These are phyloP conservation scores for Collybiopsis confluens DNA, from an alignment of 768 basidiomycete species.

Conservation along the genomic window DNA sequence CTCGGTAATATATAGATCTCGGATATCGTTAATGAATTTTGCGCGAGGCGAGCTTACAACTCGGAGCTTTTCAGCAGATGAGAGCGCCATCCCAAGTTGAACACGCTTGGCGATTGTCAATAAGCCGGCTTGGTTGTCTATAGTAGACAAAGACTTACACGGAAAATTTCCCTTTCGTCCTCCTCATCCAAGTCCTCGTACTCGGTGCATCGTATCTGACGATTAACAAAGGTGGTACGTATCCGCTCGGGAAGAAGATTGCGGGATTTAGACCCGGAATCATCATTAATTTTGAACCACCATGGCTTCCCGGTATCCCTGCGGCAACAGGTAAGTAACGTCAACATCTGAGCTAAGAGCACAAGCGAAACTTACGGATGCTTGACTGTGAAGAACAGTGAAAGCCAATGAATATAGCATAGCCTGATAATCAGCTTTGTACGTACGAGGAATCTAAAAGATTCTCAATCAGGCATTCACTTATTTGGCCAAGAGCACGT, in stretches of 20 bases:
- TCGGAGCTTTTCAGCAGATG: slow-evolving; percentile 49
- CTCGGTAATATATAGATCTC: slow-evolving; percentile 25
- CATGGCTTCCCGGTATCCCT: slow-evolving; percentile 21
- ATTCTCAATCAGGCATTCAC: background rate
- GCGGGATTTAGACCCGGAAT: slow-evolving; percentile 3
- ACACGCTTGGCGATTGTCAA: slow-evolving; percentile 36
- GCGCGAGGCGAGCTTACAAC: slow-evolving; percentile 38
- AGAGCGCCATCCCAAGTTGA: slow-evolving; percentile 48
- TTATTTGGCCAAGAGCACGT: too few relatives aligned
- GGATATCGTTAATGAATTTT: slow-evolving; percentile 35
- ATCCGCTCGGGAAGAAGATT: slow-evolving; percentile 32
- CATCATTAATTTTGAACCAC: slow-evolving; percentile 27
- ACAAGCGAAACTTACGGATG: background rate
- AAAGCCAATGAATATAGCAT: too few relatives aligned
- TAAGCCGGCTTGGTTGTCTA: background rate
- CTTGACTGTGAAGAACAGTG: too few relatives aligned
- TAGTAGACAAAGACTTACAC: slow-evolving; percentile 25
- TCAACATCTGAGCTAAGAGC: background rate
- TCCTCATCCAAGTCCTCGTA: slow-evolving; percentile 34
- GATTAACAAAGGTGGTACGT: slow-evolving; percentile 39
- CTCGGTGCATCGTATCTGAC: slow-evolving; percentile 52
- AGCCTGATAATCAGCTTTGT: too few relatives aligned
- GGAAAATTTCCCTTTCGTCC: slow-evolving; percentile 41
- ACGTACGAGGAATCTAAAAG: background rate
- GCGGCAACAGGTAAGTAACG: background rate